Base-by-base conservation (phyloP, 164 flowering plant genomes). In the Tetracentron sinense region DNA sequence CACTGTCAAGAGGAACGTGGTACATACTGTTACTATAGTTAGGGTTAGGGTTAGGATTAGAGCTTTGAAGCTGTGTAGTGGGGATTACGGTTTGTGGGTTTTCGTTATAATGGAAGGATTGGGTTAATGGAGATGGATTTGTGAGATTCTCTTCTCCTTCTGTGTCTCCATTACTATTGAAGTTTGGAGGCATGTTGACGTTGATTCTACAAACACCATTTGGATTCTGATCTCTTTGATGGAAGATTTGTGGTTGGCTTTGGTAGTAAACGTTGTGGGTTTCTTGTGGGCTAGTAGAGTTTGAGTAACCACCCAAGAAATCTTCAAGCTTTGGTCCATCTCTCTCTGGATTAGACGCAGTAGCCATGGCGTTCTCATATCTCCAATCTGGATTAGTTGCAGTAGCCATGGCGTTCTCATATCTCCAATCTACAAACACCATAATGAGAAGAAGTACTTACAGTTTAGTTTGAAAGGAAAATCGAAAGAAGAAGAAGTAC, bases 291-390 rank as follows among this genome's bases (percentile, higher is more conserved):
- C n/a, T n/a, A 31, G 70, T 25, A 4, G 81, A 64, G 68, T 69
- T 78, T n/a, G 89, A 70, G 77, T 83, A 82, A 50, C 82, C 79
- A 23, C 96, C 92, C 31, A 90, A 49, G 66, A 87, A 85, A 65
- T 87, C 91, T 66, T 87, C 96, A 54, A 90, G 83, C 72, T 85
- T 89, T 58, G 96, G 96, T 42, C 67, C 70, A 25, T 72, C 85
- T 51, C 59, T 70, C 21, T 70, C 75, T 49, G 65, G 66, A 60
- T 76, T 70, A 54, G 55, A 26, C 10, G 68, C 14, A 12, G 68
- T 67, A 17, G 56, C 63, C 52, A 71, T 56, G 3, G 50, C 53
- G 62, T 74, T 68, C 29, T 79, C 87, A 63, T 75, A 86, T 62
- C 81, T 78, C 88, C 89, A 83, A 20, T 75, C 89, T 86, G n/a